Evolutionary conservation across 2,329 filamentous ascomycete genomes (phyloP), one percentile per base, ranked within the genome.

Genomic region (Claviceps fusiformis): DNA sequence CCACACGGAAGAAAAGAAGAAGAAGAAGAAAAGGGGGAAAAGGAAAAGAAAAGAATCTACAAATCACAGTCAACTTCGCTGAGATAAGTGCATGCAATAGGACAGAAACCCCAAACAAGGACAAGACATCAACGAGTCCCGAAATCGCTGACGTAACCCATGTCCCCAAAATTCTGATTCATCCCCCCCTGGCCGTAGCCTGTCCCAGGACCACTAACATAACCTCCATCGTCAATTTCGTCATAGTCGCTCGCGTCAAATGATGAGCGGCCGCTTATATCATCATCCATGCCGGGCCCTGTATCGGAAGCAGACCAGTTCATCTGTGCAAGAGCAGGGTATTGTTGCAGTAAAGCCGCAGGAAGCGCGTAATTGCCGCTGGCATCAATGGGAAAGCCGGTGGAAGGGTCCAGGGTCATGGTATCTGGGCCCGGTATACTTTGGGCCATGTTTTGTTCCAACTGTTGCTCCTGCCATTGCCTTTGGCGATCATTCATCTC

Each of bases 311-410:
- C 67, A 19, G 80, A 79, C 91, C 92, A 97, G 65, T 92, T 91
- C 67, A 97, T 80, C 54, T 85, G 86, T 29, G 91, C 90, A n/a
- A 98, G 74, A 4, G 89, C 91, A 13, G 93, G 93, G 68, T 96
- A 97, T 65, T 97, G 93, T 19, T 87, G 87, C 44, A 97, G 74
- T 52, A 98, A 74, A 1, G 92, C 92, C 4, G 88, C 87, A 1
- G 93, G 93, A n/a, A 97, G 77, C 43, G 79, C 75, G 65, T 87
- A 88, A 56, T 78, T 75, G 54, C 77, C 76, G 53, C 71, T 71
- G 3, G 76, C 65, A 61, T 82, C 79, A 62, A 83, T 76, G 1
- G 71, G 80, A 68, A 75, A 83, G 57, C 79, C 77, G 8, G 78
- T 75, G 61, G 77, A 77, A 46, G 80, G 73, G 47, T 85, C 82